Conservation (phyloP, 2,329 filamentous ascomycete genomes). For the Epichloe uncinata region DNA sequence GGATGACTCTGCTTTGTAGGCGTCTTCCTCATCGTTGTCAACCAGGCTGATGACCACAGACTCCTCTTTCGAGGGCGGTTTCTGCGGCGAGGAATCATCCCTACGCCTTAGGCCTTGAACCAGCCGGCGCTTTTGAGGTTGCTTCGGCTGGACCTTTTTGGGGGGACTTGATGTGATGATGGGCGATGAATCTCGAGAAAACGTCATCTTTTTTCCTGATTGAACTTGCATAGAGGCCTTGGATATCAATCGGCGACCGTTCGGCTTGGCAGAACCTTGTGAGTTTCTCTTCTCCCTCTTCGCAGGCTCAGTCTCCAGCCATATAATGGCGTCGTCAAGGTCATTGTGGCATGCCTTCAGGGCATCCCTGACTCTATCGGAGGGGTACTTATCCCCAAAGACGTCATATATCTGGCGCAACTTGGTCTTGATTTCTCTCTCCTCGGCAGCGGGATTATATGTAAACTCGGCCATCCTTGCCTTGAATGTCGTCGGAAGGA, state of each 20-base stretch:
- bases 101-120: slow-evolving; percentile 23
- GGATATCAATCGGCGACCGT: slow-evolving; percentile 17
- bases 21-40: slow-evolving; percentile 29
- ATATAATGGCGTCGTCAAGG: slow-evolving; percentile 21
- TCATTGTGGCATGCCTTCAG: slow-evolving; percentile 20
- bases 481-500: slow-evolving; percentile 45
- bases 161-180: slow-evolving; percentile 16
- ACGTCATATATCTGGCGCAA: slow-evolving; percentile 25
- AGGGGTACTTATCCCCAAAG: slow-evolving; percentile 18
- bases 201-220: slow-evolving; percentile 5
- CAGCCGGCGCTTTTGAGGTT: slow-evolving; percentile 17
- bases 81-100: slow-evolving; percentile 13
- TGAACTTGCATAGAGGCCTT: slow-evolving; percentile 16
- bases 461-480: slow-evolving; percentile 24
- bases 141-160: slow-evolving; percentile 11
- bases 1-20: slow-evolving; percentile 23
- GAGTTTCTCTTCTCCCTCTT: background rate
- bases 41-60: slow-evolving; percentile 22
- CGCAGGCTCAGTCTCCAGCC: slow-evolving; percentile 13
- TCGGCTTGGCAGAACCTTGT: slow-evolving; percentile 9
- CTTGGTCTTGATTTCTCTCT: slow-evolving; percentile 21
- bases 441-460: slow-evolving; percentile 35
- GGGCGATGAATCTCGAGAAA: slow-evolving; percentile 10
- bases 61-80: slow-evolving; percentile 16
- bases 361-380: slow-evolving; percentile 20